Percentiles rank a stretch among this genome's conserved stretches.
phyloP scores from a whole-genome alignment of 1,284 basidiomycete genomes.

The Irpex sp. region DNA sequence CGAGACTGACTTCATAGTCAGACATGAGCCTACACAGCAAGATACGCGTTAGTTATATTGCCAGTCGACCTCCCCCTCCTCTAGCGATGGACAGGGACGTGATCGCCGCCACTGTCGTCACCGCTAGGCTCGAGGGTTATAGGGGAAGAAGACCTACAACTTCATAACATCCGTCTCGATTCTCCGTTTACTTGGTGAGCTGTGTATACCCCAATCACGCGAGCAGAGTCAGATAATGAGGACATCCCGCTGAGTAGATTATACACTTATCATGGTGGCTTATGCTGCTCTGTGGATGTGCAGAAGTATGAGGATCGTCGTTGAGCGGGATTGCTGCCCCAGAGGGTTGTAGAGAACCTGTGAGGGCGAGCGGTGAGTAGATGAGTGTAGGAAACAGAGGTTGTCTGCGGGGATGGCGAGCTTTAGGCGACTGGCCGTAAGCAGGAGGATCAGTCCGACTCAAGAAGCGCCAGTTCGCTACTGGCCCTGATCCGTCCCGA shows the following conservation, averaged over 20 bases:
- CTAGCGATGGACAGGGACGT: no score
- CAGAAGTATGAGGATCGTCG: no score
- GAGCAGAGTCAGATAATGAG: background rate
- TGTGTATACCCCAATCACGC: slow-evolving; percentile 35
- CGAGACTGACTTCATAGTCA: slow-evolving; percentile 94
- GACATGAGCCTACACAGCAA: slow-evolving; percentile 81
- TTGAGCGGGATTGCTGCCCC: no score
- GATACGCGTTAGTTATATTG: no score
- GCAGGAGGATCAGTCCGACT: background rate
- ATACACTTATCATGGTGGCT: slow-evolving; percentile 32
- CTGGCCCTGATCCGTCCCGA: background rate
- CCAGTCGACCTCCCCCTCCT: no score
- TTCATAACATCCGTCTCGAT: slow-evolving; percentile 99
- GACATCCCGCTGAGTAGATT: background rate
- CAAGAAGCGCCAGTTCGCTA: background rate
- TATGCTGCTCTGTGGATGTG: background rate
- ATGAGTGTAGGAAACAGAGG: background rate
- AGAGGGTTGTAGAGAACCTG: background rate
- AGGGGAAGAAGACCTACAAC: slow-evolving; percentile 61
- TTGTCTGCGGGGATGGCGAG: background rate
- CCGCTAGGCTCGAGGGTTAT: background rate
- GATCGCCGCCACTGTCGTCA: background rate
- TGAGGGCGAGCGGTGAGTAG: background rate
- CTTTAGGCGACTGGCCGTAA: background rate
- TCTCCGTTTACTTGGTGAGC: slow-evolving; percentile 77